Base-by-base conservation (phyloP, 2,329 filamentous ascomycete genomes). In the Trematosphaeria pertusa region DNA sequence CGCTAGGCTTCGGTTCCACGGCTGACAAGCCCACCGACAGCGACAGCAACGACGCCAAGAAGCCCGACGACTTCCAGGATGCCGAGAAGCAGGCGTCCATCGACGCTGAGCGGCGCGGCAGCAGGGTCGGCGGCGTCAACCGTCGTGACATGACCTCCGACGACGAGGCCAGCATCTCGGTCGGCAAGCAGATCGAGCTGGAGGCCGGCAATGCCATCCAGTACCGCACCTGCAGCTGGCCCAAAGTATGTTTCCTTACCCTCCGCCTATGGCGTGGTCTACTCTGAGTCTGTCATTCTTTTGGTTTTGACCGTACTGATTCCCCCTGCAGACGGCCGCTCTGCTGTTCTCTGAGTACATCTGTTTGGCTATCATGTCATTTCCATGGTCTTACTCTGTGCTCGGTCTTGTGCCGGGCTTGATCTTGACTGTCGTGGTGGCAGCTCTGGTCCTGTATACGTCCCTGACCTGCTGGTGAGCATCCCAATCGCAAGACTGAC, bases 321-420 rank as follows among this genome's bases (percentile, higher is more conserved):
- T 44, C 12, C 3, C 24, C 15, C 2, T 11, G 5, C 62, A 88
- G 87, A 96, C 92, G 42, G 91, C 92, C 0, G 91, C 87, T 1
- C 72, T 96, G 59, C 84, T 97, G 40, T 96, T 97, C 74, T 94
- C 90, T 39, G 92, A 97, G 77, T 97, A 97, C 71, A 97, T 97
- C 49, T 96, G 91, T 70, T 76, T 97, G 73, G 83, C 83, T 17
- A 96, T 96, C 67, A 96, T 97, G 91, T 95, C 89, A 39, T 97
- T 97, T 60, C 92, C 92, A 0, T 96, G 89, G 81, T 96, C 91
- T 0, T 97, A 97, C 73, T 89, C 90, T 33, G 77, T 93, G 20
- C 82, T 97, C 6, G 92, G 92, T 6, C 81, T 97, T 12, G 89
- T 96, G 0, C 91, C 92, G 0, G 91, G 89, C 18, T 72, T 97